Conservation (phyloP, 768 basidiomycete species). For the Dictyophora rubrovolvata region DNA sequence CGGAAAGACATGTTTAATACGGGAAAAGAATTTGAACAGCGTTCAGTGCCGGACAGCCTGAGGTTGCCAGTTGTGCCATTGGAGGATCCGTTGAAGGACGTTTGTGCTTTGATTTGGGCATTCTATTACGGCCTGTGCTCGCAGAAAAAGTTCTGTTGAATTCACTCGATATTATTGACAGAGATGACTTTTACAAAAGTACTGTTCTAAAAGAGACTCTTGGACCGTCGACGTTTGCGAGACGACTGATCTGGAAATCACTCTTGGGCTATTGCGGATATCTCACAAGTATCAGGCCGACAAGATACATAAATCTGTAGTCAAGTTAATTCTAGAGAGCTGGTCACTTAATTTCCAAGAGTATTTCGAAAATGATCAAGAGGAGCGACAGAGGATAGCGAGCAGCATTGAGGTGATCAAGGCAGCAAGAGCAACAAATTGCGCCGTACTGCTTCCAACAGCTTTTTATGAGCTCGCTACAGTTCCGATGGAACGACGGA, state of each 20-base stretch:
- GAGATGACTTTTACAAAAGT: no score
- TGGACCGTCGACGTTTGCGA: background rate
- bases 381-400: background rate
- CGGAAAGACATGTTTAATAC: background rate
- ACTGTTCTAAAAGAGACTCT: no score
- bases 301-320: no score
- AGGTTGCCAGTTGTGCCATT: background rate
- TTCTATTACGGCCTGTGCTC: slow-evolving; percentile 1
- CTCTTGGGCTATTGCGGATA: background rate
- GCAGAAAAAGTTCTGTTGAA: no score
- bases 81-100: background rate
- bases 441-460: no score
- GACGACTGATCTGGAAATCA: background rate
- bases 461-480: no score
- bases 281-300: background rate
- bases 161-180: background rate
- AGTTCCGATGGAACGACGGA: no score
- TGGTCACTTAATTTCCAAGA: no score
- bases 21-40: no score
- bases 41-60: background rate
- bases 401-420: background rate
- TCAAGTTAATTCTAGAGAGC: no score
- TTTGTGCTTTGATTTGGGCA: background rate
- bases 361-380: background rate
- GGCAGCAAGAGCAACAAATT: background rate